A percentile compares a stretch with the other conserved stretches of the same genome.
phyloP scores from a whole-genome alignment of 2,329 filamentous ascomycete genomes.

The Chalara sp. region DNA sequence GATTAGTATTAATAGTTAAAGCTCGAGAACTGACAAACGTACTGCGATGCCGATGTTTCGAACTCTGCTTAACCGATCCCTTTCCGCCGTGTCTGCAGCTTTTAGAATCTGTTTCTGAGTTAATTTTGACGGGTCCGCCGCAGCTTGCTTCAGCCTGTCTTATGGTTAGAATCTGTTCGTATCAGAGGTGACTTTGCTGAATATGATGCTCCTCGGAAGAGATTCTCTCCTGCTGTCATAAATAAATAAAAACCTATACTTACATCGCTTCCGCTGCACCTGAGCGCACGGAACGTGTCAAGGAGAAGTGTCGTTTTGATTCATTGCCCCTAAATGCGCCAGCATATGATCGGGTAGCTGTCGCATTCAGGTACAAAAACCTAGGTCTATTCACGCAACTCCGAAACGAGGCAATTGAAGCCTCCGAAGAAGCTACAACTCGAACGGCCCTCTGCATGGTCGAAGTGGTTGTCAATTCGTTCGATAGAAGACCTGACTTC shows the following conservation, averaged over 20 bases:
- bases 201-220: too few species aligned
- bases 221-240: too few species aligned
- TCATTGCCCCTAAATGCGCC: slow-evolving; percentile 10
- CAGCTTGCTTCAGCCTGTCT: slow-evolving; percentile 23
- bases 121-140: slow-evolving; percentile 18
- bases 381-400: slow-evolving; percentile 17
- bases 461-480: slow-evolving; percentile 14
- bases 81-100: slow-evolving; percentile 55
- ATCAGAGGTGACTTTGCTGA: background rate
- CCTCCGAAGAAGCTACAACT: slow-evolving; percentile 20
- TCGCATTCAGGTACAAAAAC: slow-evolving; percentile 24
- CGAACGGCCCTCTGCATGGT: slow-evolving; percentile 24
- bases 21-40: slow-evolving; percentile 27
- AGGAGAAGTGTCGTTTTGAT: slow-evolving; percentile 23
- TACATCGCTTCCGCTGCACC: slow-evolving; percentile 24
- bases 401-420: slow-evolving; percentile 14
- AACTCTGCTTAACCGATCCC: slow-evolving; percentile 68
- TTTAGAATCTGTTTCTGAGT: slow-evolving; percentile 22
- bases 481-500: too few species aligned
- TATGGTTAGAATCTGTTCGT: slow-evolving; percentile 3
- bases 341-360: slow-evolving; percentile 10
- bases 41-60: slow-evolving; percentile 98
- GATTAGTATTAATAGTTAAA: slow-evolving; percentile 1
- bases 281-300: slow-evolving; percentile 17
- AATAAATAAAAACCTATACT: slow-evolving; percentile 5